These are phyloP conservation scores for Phytophthora podocarpi DNA, from an alignment of 352 stramenopile species.

Conservation along the genomic window DNA sequence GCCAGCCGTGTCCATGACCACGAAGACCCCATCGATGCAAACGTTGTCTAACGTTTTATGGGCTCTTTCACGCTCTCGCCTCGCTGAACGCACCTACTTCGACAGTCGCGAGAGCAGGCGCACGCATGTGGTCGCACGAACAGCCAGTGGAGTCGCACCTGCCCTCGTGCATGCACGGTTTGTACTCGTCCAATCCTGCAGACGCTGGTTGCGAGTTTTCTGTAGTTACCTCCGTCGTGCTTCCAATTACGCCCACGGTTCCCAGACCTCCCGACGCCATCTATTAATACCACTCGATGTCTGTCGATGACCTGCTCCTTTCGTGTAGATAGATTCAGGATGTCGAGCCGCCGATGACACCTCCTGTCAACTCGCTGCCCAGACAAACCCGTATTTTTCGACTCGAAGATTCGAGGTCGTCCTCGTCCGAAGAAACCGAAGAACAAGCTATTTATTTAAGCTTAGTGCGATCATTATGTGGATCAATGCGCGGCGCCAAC, in stretches of 20 bases:
- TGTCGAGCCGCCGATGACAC: too few species aligned
- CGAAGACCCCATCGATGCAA: too few species aligned
- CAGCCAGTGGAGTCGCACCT: slow-evolving; percentile 58
- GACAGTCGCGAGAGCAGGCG: slow-evolving; percentile 44
- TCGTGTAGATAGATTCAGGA: too few species aligned
- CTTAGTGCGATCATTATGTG: slow-evolving; percentile 5
- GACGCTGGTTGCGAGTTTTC: too few species aligned
- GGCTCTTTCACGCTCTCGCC: not conserved
- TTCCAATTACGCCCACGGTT: too few species aligned
- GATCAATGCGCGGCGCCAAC: slow-evolving; percentile 17
- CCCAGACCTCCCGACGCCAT: too few species aligned
- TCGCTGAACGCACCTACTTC: slow-evolving; percentile 40
- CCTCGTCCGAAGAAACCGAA: slow-evolving; percentile 4
- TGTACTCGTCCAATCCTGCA: slow-evolving; percentile 77
- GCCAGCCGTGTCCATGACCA: too few species aligned
- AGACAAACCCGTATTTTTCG: too few species aligned
- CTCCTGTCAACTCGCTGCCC: not conserved
- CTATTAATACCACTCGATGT: too few species aligned
- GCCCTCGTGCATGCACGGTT: slow-evolving; percentile 76
- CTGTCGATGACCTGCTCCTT: too few species aligned
- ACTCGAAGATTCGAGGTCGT: too few species aligned
- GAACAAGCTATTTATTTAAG: not conserved
- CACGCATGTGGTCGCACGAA: slow-evolving; percentile 66
- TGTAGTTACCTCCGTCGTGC: too few species aligned
- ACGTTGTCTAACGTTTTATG: not conserved